Percentiles rank a stretch among this genome's conserved stretches.
phyloP scores from a whole-genome alignment of 2,329 filamentous ascomycete genomes.

The Achaetomium macrosporum region DNA sequence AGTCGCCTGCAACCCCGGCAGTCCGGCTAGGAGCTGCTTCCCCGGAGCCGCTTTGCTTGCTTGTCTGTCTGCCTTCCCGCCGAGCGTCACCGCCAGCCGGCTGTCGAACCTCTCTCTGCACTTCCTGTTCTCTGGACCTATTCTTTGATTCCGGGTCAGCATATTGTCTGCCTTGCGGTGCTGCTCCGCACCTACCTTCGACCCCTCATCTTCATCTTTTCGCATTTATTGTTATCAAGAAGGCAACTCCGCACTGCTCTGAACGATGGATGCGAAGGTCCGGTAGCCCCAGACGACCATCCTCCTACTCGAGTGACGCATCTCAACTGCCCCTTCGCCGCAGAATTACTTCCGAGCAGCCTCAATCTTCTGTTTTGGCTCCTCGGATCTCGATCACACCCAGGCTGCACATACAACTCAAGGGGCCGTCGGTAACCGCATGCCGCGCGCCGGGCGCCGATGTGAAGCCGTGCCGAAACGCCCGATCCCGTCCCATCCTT shows the following conservation, averaged over 20 bases:
- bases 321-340: neutral
- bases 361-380: too few species aligned
- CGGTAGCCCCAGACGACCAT: slow-evolving; percentile 14
- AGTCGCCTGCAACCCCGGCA: slow-evolving; percentile 14
- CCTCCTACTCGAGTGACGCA: slow-evolving; percentile 12
- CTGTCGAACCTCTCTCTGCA: neutral
- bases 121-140: slow-evolving; percentile 1
- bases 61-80: slow-evolving; percentile 21
- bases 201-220: neutral
- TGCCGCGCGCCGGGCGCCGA: slow-evolving; percentile 12
- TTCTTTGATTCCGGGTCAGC: neutral
- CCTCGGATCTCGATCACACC: neutral
- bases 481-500: slow-evolving; percentile 9
- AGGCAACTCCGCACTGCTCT: neutral
- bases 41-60: slow-evolving; percentile 9
- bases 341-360: too few species aligned
- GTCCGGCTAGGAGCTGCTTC: slow-evolving; percentile 5
- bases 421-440: slow-evolving; percentile 1
- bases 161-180: slow-evolving; percentile 20
- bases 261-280: slow-evolving; percentile 25
- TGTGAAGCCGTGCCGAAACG: slow-evolving; percentile 15
- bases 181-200: slow-evolving; percentile 4
- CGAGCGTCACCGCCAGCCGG: slow-evolving; percentile 23
- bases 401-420: neutral
- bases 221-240: neutral